Base-by-base conservation (phyloP, 2,329 filamentous ascomycete genomes). In the Fusarium sp. region DNA sequence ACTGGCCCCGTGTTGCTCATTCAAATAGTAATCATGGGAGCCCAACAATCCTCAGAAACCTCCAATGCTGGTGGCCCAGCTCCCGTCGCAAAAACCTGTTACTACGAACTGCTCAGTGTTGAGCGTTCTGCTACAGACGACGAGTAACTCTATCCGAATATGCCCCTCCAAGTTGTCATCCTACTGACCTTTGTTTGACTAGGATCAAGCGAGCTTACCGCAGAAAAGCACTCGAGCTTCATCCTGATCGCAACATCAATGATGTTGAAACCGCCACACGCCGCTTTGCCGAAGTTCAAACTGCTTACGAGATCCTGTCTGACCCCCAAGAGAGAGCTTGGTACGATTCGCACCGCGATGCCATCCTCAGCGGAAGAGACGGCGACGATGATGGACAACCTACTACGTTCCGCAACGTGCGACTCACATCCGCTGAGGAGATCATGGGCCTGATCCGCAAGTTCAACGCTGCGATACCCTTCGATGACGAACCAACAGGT, bases 131-230 rank as follows among this genome's bases (percentile, higher is more conserved):
- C 94, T 39, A 91, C 91, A 11, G 93, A 95, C 49, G 93, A 97
- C 63, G 95, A 98, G 92, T 95, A 83, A 47, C 18, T 35, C 24
- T 31, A 24, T 80, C 88, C 14, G 12, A 17, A 41, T 76, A 26
- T 42, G 10, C 33, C 44, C 41, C 36, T 42, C 31, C 10, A 15
- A 10, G 3, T 18, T 15, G 5, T 22, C 39, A 28, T 63, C 47
- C 31, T 42, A 18, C 26, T 69, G 28, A 61, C 36, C 15, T 28
- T n/a, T 18, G 4, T 12, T 41, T 69, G 7, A 36, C 17, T 55
- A 96, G 93, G 73, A 95, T 99, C 79, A 98, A 98, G 80, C 97
- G 94, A 79, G 95, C 95, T 20, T 99, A 99, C 83, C 91, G 94
- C 73, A 91, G 86, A 70, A 98, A 96, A 81, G 96, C 96, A 3